A percentile compares a stretch with the other conserved stretches of the same genome.
These are phyloP conservation scores for Entonaema liquescens DNA, from an alignment of 495 filamentous ascomycete genomes.

Conservation along the genomic window DNA sequence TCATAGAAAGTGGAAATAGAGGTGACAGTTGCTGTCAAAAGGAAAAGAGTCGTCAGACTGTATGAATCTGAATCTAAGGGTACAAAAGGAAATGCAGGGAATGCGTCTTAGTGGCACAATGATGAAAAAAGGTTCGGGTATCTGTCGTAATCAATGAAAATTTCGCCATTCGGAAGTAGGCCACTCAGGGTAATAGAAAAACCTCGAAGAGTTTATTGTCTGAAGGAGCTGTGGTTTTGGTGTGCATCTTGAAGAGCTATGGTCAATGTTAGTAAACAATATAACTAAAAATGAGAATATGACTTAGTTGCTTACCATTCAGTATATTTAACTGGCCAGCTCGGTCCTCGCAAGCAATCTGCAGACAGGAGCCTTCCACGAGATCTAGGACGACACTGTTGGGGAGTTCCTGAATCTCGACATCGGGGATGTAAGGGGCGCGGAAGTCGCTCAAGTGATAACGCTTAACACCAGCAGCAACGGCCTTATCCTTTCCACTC, in stretches of 20 bases:
- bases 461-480: slow-evolving; percentile 64
- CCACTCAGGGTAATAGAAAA: slow-evolving; percentile 4
- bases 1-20: slow-evolving; percentile 19
- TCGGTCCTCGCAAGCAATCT: slow-evolving; percentile 84
- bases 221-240: slow-evolving; percentile 51
- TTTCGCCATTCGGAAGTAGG: slow-evolving; percentile 18
- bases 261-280: slow-evolving; percentile 24
- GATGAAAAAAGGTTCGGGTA: slow-evolving; percentile 41
- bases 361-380: slow-evolving; percentile 80
- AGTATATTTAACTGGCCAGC: slow-evolving; percentile 74
- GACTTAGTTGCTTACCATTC: slow-evolving; percentile 61
- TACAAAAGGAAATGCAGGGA: slow-evolving; percentile 46
- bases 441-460: slow-evolving; percentile 86
- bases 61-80: slow-evolving; percentile 20
- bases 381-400: slow-evolving; percentile 88
- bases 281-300: neutral
- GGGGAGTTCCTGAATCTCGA: slow-evolving; percentile 87
- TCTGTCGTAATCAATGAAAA: slow-evolving; percentile 44
- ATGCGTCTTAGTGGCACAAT: slow-evolving; percentile 29
- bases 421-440: slow-evolving; percentile 79
- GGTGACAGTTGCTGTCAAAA: slow-evolving; percentile 16
- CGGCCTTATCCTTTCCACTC: slow-evolving; percentile 44
- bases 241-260: slow-evolving; percentile 61
- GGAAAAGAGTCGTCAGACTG: slow-evolving; percentile 34
- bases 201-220: slow-evolving; percentile 43